Base-by-base conservation (phyloP, 2,329 filamentous ascomycete genomes). In the Colletotrichum incanum region DNA sequence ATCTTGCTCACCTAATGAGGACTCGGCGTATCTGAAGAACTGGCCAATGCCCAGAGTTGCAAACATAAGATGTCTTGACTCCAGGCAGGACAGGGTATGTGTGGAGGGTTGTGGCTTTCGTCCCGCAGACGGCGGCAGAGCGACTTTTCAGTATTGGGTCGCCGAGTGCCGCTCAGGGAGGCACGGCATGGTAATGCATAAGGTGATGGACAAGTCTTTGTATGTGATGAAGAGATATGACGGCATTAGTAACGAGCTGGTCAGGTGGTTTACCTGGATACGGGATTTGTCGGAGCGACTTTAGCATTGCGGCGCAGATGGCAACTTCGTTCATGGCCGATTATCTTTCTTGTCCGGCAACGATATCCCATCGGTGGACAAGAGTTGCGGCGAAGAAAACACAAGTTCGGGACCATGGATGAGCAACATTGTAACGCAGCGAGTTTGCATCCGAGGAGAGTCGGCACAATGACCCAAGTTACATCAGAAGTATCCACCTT, bases 1-100 rank as follows among this genome's bases (percentile, higher is more conserved):
- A 61, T 65, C 54, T 64, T 61, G 70, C 60, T 72, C 70, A 70
- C 65, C 31, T 55, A 70, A 55, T 60, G 37, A 55, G 43, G 55
- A 72, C 31, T 9, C 14, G 31, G 49, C 14, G 39, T 69, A 50
- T 65, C 47, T 64, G 59, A 69, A 65, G 60, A 54, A 64, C 23
- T 49, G 50, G 34, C 47, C 56, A 58, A 52, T 55, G 68, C 31
- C 56, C 39, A 63, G 59, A 39, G 47, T 60, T 58, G 52, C 58
- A 69, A 69, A 69, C 47, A 26, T 52, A 23, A 23, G 28, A 28
- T 64, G 65, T 64, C 65, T 69, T 59, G 65, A 69, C 65, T 59
- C 39, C 45, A 28, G 50, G 37, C n/a, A 62, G n/a, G 65, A 63
- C 65, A 52, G 58, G 69, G 59, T 55, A 41, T 31, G 54, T 39